A percentile compares a stretch with the other conserved stretches of the same genome.
These are phyloP conservation scores for Beauveria rudraprayagi DNA, from an alignment of 2,329 filamentous ascomycete species.

Conservation along the genomic window DNA sequence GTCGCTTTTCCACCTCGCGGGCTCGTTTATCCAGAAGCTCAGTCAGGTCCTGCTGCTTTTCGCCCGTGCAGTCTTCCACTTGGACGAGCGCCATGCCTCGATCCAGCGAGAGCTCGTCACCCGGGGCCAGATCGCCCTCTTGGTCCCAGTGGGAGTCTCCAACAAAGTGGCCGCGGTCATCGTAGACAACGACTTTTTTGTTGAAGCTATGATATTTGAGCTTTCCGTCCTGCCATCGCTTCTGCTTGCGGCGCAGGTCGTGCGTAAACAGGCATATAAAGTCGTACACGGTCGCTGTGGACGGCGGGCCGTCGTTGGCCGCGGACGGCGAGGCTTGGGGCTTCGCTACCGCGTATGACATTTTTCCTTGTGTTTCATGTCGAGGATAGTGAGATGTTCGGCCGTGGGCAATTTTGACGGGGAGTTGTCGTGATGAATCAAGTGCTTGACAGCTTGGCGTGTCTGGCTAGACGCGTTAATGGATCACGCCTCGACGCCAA, in stretches of 20 bases:
- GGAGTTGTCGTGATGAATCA: slow-evolving; percentile 13
- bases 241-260: slow-evolving; percentile 78
- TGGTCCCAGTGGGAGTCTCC: slow-evolving; percentile 78
- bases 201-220: slow-evolving; percentile 89
- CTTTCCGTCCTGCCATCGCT: slow-evolving; percentile 88
- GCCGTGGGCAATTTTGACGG: slow-evolving; percentile 2
- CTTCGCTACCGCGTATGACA: slow-evolving; percentile 12
- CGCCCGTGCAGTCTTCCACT: slow-evolving; percentile 67
- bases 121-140: slow-evolving; percentile 61
- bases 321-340: slow-evolving; percentile 1
- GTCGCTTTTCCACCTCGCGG: slow-evolving; percentile 45
- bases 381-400: not conserved
- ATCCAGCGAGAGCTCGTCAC: slow-evolving; percentile 75
- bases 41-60: slow-evolving; percentile 68
- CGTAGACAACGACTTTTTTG: slow-evolving; percentile 82
- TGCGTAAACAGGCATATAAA: slow-evolving; percentile 82
- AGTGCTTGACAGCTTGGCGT: not conserved
- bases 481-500: slow-evolving; percentile 10
- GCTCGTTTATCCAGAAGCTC: slow-evolving; percentile 63
- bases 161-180: slow-evolving; percentile 69
- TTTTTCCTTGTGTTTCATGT: not conserved
- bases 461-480: slow-evolving; percentile 10
- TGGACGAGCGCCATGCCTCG: slow-evolving; percentile 69
- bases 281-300: slow-evolving; percentile 68
- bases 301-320: slow-evolving; percentile 24